Evolutionary conservation across 1,284 basidiomycete genomes (phyloP), one percentile per base, ranked within the genome.

Genomic region (Moniliophthora roreri): DNA sequence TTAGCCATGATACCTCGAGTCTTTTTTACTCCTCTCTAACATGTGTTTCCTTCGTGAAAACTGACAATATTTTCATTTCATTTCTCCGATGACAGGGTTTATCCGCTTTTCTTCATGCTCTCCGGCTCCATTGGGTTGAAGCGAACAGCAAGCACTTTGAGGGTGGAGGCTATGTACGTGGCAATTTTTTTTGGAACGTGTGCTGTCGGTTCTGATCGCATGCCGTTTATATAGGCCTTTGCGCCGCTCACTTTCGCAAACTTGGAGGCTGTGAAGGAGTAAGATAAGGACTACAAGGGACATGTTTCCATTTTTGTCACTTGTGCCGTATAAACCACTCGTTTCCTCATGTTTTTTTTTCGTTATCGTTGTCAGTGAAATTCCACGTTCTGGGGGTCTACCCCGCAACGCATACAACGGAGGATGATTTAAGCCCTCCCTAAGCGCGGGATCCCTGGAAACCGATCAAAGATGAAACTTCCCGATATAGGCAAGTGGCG

Each of bases 101-200:
- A 48, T 94, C 91, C 58, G 95, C 94, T 39, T 98, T 98, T 76
- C 72, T 99, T 64, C 96, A 99, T 70, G 95, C 96, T 7, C 81
- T 99, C 58, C 89, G 97, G 71, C 80, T 99, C 62, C 95, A 98
- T 71, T 98, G 96, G 95, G 95, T 98, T 59, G 95, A 98, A 72
- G 91, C 89, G 48, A 95, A 95, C 76, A 94, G 93, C 75, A 98
- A 98, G 80, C 93, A 95, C 69, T 98, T 92, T 72, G 86, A 90
- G 73, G 95, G 93, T 36, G 89, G 83, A 56, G 93, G 95, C 65
- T 87, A 93, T 78, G 87, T 90, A 73, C 68, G 87, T 85, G 47
- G 54, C 53, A 13, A 28, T 18, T 23, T 11, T 15, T 18, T 5
- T 28, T 15, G 24, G 44, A 26, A 26, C 44, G 38, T 53, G 54